Conservation (phyloP, 2,329 filamentous ascomycete species). For the Scedosporium minutisporum region DNA sequence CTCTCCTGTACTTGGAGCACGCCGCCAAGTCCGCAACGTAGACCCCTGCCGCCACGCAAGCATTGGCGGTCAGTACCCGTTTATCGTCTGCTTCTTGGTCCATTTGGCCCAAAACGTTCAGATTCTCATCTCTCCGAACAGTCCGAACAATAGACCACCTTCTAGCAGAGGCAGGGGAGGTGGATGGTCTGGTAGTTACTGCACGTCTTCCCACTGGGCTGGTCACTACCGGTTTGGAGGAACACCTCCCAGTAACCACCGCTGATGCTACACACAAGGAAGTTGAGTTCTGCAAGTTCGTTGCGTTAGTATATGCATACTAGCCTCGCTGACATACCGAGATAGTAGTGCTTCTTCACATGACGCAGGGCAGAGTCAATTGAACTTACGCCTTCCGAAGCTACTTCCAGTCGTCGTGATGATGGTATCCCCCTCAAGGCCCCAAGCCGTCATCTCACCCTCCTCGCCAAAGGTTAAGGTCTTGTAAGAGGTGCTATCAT, state of each 20-base stretch:
- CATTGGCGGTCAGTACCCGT: not conserved
- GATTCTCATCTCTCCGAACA: not conserved
- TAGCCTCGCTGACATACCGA: not conserved
- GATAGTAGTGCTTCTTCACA: not conserved
- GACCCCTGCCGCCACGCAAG: not conserved
- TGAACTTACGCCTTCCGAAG: slow-evolving; percentile 29
- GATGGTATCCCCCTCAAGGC: slow-evolving; percentile 33
- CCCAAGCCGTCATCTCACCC: slow-evolving; percentile 37
- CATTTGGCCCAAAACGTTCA: not conserved
- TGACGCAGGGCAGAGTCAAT: not conserved
- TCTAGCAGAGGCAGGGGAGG: slow-evolving; percentile 38
- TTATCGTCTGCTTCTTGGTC: not conserved
- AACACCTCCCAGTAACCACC: slow-evolving; percentile 39
- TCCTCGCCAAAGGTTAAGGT: slow-evolving; percentile 34
- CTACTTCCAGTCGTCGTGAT: slow-evolving; percentile 33
- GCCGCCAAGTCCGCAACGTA: not conserved
- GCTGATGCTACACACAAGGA: slow-evolving; percentile 35
- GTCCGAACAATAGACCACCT: not conserved
- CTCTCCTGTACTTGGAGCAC: not conserved
- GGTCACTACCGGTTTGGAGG: slow-evolving; percentile 41
- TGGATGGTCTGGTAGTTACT: slow-evolving; percentile 47
- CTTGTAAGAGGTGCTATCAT: slow-evolving; percentile 38
- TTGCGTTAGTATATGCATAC: not conserved
- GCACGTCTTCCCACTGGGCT: slow-evolving; percentile 37
- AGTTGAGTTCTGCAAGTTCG: slow-evolving; percentile 34